A percentile compares a stretch with the other conserved stretches of the same genome.
Evolutionary conservation across 2,329 filamentous ascomycete species (phyloP).

Genomic region (Grosmannia serpens): DNA sequence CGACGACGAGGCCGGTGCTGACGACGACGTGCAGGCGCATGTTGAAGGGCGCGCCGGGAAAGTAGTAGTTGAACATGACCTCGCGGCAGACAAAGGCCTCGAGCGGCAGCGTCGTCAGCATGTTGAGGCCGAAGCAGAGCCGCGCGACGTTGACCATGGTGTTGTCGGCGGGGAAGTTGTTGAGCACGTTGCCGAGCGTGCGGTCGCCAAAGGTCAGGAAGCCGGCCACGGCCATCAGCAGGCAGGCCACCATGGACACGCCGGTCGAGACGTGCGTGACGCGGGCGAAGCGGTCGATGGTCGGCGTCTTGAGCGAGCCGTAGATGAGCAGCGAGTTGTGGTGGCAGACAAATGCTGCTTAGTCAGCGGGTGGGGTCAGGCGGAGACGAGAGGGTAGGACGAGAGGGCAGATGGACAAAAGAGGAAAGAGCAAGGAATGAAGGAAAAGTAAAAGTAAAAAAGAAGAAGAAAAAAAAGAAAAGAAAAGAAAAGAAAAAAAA

Average conservation of each 20-base stretch:
- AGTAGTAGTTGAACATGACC: conserved; percentile 83
- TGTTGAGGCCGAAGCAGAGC: conserved; percentile 93
- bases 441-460: too few species aligned
- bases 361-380: not conserved
- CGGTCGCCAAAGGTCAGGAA: conserved; percentile 89
- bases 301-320: conserved; percentile 85
- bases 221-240: conserved; percentile 76
- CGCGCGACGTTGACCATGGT: conserved; percentile 89
- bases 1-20: conserved; percentile 69
- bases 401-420: not conserved
- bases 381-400: not conserved
- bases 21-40: conserved; percentile 77
- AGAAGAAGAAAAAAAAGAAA: too few species aligned
- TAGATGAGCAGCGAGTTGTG: conserved; percentile 98
- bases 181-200: conserved; percentile 90
- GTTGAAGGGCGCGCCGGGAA: conserved; percentile 60
- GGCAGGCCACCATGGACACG: conserved; percentile 83
- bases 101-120: conserved; percentile 92
- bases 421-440: too few species aligned
- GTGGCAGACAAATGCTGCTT: conserved; percentile 54
- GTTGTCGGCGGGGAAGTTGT: conserved; percentile 90
- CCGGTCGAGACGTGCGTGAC: conserved; percentile 91
- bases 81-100: conserved; percentile 97
- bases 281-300: conserved; percentile 83
- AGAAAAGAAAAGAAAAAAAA: not conserved